Percentiles rank a stretch among this genome's conserved stretches.
phyloP scores from a whole-genome alignment of 257 asterid genomes.

The Thymus mandschuricus region DNA sequence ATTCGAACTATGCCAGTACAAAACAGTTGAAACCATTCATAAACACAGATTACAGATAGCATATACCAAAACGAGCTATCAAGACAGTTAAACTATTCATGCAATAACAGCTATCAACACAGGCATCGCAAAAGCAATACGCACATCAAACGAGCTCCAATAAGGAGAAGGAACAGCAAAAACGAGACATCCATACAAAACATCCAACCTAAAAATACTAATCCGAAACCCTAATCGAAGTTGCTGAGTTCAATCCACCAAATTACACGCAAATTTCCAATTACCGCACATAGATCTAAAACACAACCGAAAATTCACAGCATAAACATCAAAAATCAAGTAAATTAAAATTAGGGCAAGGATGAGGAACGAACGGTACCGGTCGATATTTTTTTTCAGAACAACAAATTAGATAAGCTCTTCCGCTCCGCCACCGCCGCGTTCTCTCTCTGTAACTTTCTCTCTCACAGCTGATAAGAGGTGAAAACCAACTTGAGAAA shows the following conservation, averaged over 20 bases:
- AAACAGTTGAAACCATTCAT: slow-evolving; percentile 1
- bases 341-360: slow-evolving; percentile 22
- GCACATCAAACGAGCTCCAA: background rate
- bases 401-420: slow-evolving; percentile 6
- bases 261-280: slow-evolving; percentile 17
- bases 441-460: slow-evolving; percentile 11
- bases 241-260: background rate
- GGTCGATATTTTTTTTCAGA: background rate
- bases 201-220: slow-evolving; percentile 20
- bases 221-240: slow-evolving; percentile 42
- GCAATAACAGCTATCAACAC: background rate
- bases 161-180: background rate
- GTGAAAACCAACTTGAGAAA: background rate
- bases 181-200: background rate
- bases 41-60: background rate
- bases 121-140: background rate
- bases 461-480: background rate
- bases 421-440: background rate
- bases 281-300: slow-evolving; percentile 34
- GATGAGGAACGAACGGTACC: slow-evolving; percentile 36
- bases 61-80: background rate
- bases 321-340: slow-evolving; percentile 16
- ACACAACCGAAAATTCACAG: slow-evolving; percentile 12
- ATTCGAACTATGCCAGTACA: background rate
- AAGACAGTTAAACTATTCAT: background rate